Percentiles rank a stretch among this genome's conserved stretches.
Conservation (phyloP, 306 rosid genomes). For the Mucuna pruriens region DNA sequence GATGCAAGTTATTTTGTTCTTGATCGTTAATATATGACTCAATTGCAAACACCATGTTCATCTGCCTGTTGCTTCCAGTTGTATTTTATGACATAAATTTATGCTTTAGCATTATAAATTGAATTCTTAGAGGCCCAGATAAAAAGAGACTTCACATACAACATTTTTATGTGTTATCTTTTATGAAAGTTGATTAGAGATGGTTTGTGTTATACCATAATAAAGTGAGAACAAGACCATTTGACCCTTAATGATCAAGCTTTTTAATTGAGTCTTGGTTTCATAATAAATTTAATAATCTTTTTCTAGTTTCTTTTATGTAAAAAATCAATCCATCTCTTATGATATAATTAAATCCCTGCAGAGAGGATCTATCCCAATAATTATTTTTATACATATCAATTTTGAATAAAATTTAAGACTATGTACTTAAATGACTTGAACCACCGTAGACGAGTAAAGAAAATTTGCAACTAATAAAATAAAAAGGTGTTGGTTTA, state of each 20-base stretch:
- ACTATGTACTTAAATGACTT: neutral
- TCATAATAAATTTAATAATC: neutral
- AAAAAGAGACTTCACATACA: neutral
- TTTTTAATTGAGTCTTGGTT: neutral
- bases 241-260: neutral
- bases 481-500: neutral
- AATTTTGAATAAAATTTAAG: no score
- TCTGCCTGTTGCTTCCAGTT: conserved; percentile 1
- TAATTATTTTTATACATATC: neutral
- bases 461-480: neutral
- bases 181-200: neutral
- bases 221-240: neutral
- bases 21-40: conserved; percentile 13
- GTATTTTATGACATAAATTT: neutral
- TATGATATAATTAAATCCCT: neutral
- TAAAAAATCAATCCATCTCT: neutral
- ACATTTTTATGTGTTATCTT: neutral
- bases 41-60: neutral
- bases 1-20: neutral
- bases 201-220: neutral
- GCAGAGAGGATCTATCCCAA: neutral
- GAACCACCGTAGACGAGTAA: neutral
- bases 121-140: neutral
- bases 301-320: neutral
- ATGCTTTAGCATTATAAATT: neutral